These are phyloP conservation scores for Trametopsis cervina DNA, from an alignment of 768 basidiomycete species.

Conservation along the genomic window DNA sequence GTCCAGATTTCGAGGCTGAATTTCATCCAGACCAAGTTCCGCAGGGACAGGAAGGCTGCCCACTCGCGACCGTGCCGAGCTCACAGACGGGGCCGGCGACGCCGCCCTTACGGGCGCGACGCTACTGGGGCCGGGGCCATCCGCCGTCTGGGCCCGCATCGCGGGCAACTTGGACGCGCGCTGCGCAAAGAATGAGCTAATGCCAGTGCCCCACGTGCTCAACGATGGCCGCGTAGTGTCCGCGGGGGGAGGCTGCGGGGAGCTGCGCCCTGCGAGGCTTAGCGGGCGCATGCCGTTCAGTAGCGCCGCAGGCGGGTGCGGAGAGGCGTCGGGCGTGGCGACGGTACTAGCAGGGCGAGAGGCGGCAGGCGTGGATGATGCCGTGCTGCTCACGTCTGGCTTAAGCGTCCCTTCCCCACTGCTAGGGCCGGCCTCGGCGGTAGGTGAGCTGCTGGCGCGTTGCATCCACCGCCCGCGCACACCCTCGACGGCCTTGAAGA, in stretches of 20 bases:
- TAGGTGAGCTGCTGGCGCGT: slow-evolving; percentile 20
- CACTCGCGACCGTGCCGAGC: slow-evolving; percentile 7
- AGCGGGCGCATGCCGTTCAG: slow-evolving; percentile 21
- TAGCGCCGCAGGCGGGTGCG: slow-evolving; percentile 11
- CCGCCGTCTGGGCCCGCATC: slow-evolving; percentile 8
- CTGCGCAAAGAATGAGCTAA: slow-evolving; percentile 42
- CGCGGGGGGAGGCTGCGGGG: slow-evolving; percentile 19
- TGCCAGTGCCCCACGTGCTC: slow-evolving; percentile 35
- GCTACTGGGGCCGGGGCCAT: too few relatives aligned
- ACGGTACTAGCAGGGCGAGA: slow-evolving; percentile 1
- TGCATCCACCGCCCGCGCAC: slow-evolving; percentile 70
- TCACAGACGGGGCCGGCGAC: slow-evolving; percentile 14
- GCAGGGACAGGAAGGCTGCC: slow-evolving; percentile 7
- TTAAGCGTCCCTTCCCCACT: background rate
- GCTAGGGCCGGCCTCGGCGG: background rate
- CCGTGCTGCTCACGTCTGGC: slow-evolving; percentile 3
- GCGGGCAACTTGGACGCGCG: slow-evolving; percentile 33
- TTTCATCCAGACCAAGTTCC: slow-evolving; percentile 13
- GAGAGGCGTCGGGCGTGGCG: slow-evolving; percentile 7
- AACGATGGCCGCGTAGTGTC: slow-evolving; percentile 26
- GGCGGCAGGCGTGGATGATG: slow-evolving; percentile 1
- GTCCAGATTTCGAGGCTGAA: slow-evolving; percentile 16
- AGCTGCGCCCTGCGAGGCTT: slow-evolving; percentile 17
- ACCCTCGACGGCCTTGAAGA: slow-evolving; percentile 88
- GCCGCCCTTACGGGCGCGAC: slow-evolving; percentile 10